A percentile compares a stretch with the other conserved stretches of the same genome.
These are phyloP conservation scores for Botrytis pseudocinerea DNA, from an alignment of 2,329 filamentous ascomycete genomes.

Conservation along the genomic window DNA sequence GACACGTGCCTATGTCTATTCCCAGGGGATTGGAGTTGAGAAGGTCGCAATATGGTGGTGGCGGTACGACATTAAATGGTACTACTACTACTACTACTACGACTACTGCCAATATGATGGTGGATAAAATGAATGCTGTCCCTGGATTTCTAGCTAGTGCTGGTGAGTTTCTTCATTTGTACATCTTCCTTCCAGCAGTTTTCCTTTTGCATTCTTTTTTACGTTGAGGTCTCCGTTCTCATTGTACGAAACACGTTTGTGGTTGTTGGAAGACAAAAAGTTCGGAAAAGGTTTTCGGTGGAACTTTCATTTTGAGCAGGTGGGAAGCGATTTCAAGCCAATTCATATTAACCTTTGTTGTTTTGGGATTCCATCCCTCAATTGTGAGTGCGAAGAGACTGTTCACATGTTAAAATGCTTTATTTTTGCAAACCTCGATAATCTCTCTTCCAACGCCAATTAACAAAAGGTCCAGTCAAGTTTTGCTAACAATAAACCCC, in stretches of 20 bases:
- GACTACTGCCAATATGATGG: slow-evolving; percentile 40
- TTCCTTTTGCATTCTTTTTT: neutral
- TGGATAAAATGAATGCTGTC: slow-evolving; percentile 56
- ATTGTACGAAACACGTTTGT: neutral
- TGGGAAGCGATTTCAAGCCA: neutral
- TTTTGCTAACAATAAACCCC: slow-evolving; percentile 18
- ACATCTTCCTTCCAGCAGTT: neutral
- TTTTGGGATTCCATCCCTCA: neutral
- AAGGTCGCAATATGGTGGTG: slow-evolving; percentile 9
- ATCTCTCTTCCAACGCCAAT: neutral
- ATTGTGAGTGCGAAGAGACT: slow-evolving; percentile 9
- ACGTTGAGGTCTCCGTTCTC: neutral
- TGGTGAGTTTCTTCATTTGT: slow-evolving; percentile 48
- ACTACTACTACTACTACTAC: slow-evolving; percentile 13
- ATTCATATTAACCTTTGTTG: neutral
- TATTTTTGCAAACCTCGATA: neutral
- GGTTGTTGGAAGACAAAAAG: neutral
- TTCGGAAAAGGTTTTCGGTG: neutral
- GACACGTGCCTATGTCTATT: slow-evolving; percentile 21
- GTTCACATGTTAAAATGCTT: slow-evolving; percentile 5
- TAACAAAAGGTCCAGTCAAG: neutral
- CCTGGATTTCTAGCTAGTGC: slow-evolving; percentile 61
- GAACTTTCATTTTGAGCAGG: neutral
- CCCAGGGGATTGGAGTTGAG: slow-evolving; percentile 14
- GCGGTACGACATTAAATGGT: slow-evolving; percentile 40